Evolutionary conservation across 805 yeast species (phyloP), one percentile per base, ranked within the genome.

Genomic region (Ogataea methanolica): DNA sequence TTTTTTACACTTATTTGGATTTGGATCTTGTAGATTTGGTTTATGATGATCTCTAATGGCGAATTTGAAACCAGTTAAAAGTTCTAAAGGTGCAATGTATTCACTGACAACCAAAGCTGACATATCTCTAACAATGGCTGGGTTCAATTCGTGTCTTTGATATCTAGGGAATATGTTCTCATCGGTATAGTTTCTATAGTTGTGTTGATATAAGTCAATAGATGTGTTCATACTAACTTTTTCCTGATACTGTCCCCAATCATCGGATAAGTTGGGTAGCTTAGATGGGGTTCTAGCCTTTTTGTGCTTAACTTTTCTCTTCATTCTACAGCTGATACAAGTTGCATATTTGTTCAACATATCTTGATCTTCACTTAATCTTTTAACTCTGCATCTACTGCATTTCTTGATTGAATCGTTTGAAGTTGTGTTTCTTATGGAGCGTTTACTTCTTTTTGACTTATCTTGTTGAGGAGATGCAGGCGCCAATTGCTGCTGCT

Each of bases 41-140:
- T 72, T 70, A 52, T 73, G 78, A 51, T 66, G 72, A 50, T 73
- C 78, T 43, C 78, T 60, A 12, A 72, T 69, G 0, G 75, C 73
- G 49, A 72, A 72, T 44, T 68, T 63, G 49, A 65, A 73, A 2
- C 76, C 76, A 0, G 78, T 71, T 2, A 61, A 51, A 4, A 55
- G 56, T 62, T 72, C 73, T 34, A 73, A 47, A 6, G 78, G 76
- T n/a, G 58, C 53, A 19, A 73, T 63, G 46, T 70, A 73, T 11
- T 60, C 53, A 31, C 62, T 63, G 5, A 66, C 63, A n/a, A 73
- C 54, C 34, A 62, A 57, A 41, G 64, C 68, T 0, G 74, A 64
- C 34, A 70, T 60, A 22, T 59, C 57, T 40, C 65, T 67, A 42
- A 70, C 68, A 2, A 68, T 57, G 1, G 61, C 65, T 1, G 54